A percentile compares a stretch with the other conserved stretches of the same genome.
Evolutionary conservation across 352 stramenopile species (phyloP).

Genomic region (Globisporangium takayamanum): DNA sequence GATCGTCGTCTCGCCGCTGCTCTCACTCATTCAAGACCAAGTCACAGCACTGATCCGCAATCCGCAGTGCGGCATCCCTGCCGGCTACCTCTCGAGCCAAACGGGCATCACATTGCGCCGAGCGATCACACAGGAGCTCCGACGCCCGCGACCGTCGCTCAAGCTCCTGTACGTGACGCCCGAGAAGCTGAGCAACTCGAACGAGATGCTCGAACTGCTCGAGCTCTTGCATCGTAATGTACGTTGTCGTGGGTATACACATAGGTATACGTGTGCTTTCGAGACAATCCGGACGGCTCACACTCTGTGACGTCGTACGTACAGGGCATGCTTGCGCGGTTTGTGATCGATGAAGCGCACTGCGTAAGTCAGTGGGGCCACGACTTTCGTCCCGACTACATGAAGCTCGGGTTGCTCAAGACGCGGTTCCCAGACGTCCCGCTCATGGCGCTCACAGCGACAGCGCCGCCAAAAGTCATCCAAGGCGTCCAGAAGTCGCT

Average conservation of each 20-base stretch:
- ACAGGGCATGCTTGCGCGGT: constrained; percentile 81
- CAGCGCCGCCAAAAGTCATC: constrained; percentile 83
- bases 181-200: constrained; percentile 87
- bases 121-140: constrained; percentile 77
- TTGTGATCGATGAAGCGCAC: constrained; percentile 94
- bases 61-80: constrained; percentile 46
- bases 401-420: constrained; percentile 88
- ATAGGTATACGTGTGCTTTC: too few species aligned
- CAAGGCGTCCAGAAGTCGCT: constrained; percentile 68
- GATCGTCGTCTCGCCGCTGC: constrained; percentile 90
- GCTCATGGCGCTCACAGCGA: constrained; percentile 91
- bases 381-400: constrained; percentile 91
- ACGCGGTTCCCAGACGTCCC: constrained; percentile 87
- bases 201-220: constrained; percentile 64
- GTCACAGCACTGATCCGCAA: constrained; percentile 76
- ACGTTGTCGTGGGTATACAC: constrained; percentile 2
- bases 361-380: constrained; percentile 88
- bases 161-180: constrained; percentile 94
- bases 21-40: constrained; percentile 95
- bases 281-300: background rate
- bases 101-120: constrained; percentile 55
- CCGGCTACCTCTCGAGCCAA: constrained; percentile 72
- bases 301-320: background rate
- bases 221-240: constrained; percentile 43
- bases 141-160: constrained; percentile 55